Conservation (phyloP, 148 eudicot genomes). For the Heliamphora exappendiculata region DNA sequence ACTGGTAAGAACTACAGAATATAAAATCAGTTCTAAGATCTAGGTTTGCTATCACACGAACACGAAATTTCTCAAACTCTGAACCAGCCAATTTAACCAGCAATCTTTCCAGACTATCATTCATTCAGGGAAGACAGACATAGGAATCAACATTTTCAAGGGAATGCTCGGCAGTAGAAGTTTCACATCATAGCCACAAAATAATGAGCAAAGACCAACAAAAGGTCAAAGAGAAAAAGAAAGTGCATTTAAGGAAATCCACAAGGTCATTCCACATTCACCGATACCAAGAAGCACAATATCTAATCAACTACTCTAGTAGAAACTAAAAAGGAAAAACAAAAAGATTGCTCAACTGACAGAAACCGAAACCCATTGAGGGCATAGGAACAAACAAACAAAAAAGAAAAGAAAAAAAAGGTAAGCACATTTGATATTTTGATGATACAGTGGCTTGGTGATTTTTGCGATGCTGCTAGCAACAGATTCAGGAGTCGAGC, state of each 20-base stretch:
- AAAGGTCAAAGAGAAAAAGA: too few relatives aligned
- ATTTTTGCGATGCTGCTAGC: constrained; percentile 1
- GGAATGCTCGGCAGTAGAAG: background rate
- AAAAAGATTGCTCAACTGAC: background rate
- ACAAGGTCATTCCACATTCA: background rate
- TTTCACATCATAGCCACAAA: background rate
- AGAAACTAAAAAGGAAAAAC: background rate
- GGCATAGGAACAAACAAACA: background rate
- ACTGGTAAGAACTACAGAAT: too few relatives aligned
- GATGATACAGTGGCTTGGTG: background rate
- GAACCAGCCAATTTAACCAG: too few relatives aligned
- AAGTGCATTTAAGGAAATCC: background rate
- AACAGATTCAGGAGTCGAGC: background rate
- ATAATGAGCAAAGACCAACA: background rate
- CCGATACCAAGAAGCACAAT: background rate
- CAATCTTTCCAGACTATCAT: too few relatives aligned
- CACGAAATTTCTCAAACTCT: too few relatives aligned
- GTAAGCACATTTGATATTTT: background rate
- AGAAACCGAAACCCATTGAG: background rate
- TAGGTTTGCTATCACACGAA: too few relatives aligned
- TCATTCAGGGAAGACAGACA: too few relatives aligned
- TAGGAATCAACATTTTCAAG: too few relatives aligned
- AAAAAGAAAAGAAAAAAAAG: too few relatives aligned
- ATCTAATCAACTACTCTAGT: background rate
- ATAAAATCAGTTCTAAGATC: too few relatives aligned